Base-by-base conservation (phyloP, 2,329 filamentous ascomycete species). In the Lachnum nothofagi region DNA sequence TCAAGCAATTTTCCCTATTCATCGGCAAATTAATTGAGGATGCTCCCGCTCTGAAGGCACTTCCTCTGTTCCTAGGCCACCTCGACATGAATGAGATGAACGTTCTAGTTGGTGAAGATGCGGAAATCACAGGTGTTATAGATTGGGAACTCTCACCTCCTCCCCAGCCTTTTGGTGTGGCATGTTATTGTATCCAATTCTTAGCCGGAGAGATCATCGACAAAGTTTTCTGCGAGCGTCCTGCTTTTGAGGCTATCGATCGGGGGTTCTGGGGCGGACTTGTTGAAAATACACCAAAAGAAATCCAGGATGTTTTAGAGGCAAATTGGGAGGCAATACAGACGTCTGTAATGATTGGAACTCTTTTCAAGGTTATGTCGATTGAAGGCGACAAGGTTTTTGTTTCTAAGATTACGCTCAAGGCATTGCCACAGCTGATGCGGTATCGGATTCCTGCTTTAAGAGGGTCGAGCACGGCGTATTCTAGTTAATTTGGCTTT, bases 131-230 rank as follows among this genome's bases (percentile, higher is more conserved):
- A 22, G 46, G 39, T 16, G 27, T 43, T 33, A 29, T 48, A 23
- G 46, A 48, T 17, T 48, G 33, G 39, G 46, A 48, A 16, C 24
- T 44, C 8, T 44, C 46, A 31, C 44, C 44, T 16, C n/a, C 20
- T 20, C 40, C 40, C 10, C 33, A 17, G 22, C 40, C 33, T 8
- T 48, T 44, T 22, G 24, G 33, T 29, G n/a, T 48, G 6, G 40
- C 31, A 6, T 48, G n/a, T 44, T 37, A 43, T 10, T 33, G 40
- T 16, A 38, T 48, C n/a, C 33, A 44, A 6, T 31, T 39, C 23
- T 19, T 48, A 3, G 46, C 46, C 6, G 46, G 39, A 39, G 40
- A 48, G 40, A 38, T 39, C 22, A 12, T 38, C 23, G 40, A 43
- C 33, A 39, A 39, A 16, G 40, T 20, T 8, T 48, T 44, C 33